Evolutionary conservation across 768 basidiomycete genomes (phyloP).

Genomic region (Kwoniella heveanensis): DNA sequence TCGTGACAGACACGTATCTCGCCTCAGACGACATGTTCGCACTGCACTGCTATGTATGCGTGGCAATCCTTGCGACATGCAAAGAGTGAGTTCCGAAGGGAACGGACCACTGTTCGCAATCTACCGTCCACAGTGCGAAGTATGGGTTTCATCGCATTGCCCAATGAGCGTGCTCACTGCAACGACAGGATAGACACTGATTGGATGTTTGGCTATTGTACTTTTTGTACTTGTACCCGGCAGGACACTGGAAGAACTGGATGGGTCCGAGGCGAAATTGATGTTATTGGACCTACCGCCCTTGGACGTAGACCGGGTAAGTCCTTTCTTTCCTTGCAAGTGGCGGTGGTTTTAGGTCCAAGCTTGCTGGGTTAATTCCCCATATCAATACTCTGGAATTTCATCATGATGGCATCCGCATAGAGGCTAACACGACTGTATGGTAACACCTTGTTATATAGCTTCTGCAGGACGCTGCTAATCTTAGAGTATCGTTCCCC

Average conservation of each 20-base stretch:
- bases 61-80: slow-evolving; percentile 45
- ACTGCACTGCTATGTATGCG: slow-evolving; percentile 52
- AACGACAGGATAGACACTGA: too few species aligned
- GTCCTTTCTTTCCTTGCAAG: slow-evolving; percentile 14
- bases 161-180: too few species aligned
- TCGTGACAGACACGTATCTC: slow-evolving; percentile 43
- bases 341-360: too few species aligned
- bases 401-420: not conserved
- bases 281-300: slow-evolving; percentile 50
- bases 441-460: slow-evolving; percentile 4
- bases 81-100: slow-evolving; percentile 53
- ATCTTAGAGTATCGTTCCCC: slow-evolving; percentile 42
- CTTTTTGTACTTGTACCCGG: too few species aligned
- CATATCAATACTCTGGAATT: not conserved
- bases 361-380: too few species aligned
- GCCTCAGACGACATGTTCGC: slow-evolving; percentile 51
- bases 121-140: too few species aligned
- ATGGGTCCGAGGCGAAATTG: slow-evolving; percentile 48
- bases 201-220: too few species aligned
- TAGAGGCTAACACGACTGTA: not conserved
- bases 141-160: too few species aligned
- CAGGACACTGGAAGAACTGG: slow-evolving; percentile 50
- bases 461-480: slow-evolving; percentile 50
- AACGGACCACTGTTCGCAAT: too few species aligned
- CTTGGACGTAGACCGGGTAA: slow-evolving; percentile 47